Evolutionary conservation across 129 eudicot genomes (phyloP).

Genomic region (Silybum marianum): DNA sequence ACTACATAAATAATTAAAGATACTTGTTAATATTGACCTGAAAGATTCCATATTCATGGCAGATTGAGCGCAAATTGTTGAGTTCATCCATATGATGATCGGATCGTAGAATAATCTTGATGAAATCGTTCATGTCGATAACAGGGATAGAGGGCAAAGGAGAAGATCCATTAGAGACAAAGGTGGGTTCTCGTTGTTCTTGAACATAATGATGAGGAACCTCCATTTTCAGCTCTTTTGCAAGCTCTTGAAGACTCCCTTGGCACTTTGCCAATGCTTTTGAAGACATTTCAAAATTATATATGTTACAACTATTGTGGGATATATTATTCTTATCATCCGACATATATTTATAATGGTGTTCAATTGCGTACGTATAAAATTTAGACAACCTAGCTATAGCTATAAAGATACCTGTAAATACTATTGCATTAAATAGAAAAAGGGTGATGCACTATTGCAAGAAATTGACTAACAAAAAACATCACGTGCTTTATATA

Average conservation of each 20-base stretch:
- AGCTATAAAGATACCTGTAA: background rate
- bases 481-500: background rate
- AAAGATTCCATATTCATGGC: conserved; percentile 65
- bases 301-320: background rate
- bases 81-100: conserved; percentile 10
- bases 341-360: background rate
- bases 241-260: conserved; percentile 29
- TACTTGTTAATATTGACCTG: conserved; percentile 38
- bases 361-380: background rate
- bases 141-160: conserved; percentile 27
- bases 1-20: background rate
- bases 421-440: background rate
- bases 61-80: conserved; percentile 39
- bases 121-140: conserved; percentile 31
- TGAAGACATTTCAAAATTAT: background rate
- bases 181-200: conserved; percentile 27
- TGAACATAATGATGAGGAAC: conserved; percentile 19
- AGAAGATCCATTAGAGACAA: background rate
- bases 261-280: conserved; percentile 1
- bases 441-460: background rate
- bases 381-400: background rate
- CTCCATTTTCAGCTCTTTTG: conserved; percentile 6
- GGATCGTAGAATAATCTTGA: background rate
- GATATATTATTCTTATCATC: background rate
- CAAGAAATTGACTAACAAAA: background rate